Evolutionary conservation across 257 asterid genomes (phyloP).

Genomic region (Lantana camara): DNA sequence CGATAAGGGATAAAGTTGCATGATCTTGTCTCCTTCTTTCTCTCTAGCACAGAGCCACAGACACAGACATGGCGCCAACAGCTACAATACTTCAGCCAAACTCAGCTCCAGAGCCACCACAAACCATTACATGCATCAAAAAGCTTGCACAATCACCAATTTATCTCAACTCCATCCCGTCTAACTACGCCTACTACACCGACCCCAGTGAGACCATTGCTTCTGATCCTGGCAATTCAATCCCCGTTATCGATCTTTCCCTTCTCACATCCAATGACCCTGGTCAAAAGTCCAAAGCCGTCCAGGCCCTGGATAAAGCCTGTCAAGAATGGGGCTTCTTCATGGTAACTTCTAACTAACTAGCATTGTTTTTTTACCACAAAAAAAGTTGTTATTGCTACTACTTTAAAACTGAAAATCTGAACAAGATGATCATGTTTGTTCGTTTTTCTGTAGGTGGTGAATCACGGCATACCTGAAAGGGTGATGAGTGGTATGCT

Average conservation of each 20-base stretch:
- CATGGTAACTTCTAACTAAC: slow-evolving; percentile 31
- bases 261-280: slow-evolving; percentile 42
- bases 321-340: slow-evolving; percentile 74
- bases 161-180: slow-evolving; percentile 44
- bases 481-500: slow-evolving; percentile 41
- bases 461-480: slow-evolving; percentile 77
- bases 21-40: too few relatives aligned
- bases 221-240: slow-evolving; percentile 37
- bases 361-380: neutral
- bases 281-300: slow-evolving; percentile 40
- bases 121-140: slow-evolving; percentile 36
- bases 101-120: neutral
- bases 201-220: slow-evolving; percentile 30
- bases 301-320: slow-evolving; percentile 43
- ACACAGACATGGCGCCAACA: slow-evolving; percentile 29
- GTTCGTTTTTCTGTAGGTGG: slow-evolving; percentile 36
- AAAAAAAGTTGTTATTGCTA: too few relatives aligned
- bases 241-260: slow-evolving; percentile 53
- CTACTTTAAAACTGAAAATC: too few relatives aligned
- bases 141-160: slow-evolving; percentile 39
- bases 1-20: too few relatives aligned
- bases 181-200: slow-evolving; percentile 41
- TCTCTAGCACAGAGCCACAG: neutral
- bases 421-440: too few relatives aligned
- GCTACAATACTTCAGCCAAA: neutral